Base-by-base conservation (phyloP, 768 basidiomycete genomes). In the Mycena rebaudengoi region DNA sequence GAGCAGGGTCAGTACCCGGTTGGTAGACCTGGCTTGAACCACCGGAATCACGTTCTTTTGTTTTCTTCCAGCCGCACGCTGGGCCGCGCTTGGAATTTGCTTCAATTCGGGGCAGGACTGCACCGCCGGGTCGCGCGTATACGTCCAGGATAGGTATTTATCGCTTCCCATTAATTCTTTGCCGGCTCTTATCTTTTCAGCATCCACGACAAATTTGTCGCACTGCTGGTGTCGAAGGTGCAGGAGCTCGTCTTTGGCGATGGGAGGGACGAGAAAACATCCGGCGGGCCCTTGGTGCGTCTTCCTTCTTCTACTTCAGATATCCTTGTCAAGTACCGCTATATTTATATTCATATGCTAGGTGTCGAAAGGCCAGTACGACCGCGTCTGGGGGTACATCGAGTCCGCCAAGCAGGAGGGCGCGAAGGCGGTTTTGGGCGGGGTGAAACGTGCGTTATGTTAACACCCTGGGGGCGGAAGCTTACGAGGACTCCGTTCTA, bases 81-180 rank as follows among this genome's bases (percentile, higher is more conserved):
- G 95, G 95, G 87, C 89, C 21, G 91, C 89, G 8, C 82, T 96
- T 23, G 95, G 95, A 21, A 91, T 96, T 58, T 89, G 90, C 69
- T 95, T 92, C 78, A 94, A 94, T 70, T 88, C 91, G 33, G 94
- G 94, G n/a, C 94, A 97, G 76, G 93, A 95, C 73, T 98, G 96
- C 76, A 94, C 92, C 4, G 95, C 95, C 23, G 95, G 96, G 39
- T 96, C 95, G 32, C 87, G 96, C 14, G 79, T 96, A 35, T 95
- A 93, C 73, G 94, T 95, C 21, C 95, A 98, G 73, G 91, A 95
- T 12, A 68, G 58, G 65, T 63, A 39, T n/a, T 23, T 45, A 29
- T 48, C n/a, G 26, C 16, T 14, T 23, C 25, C 16, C 29, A 20
- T 46, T 6, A 26, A 16, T 14, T 65, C 26, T 62, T 23, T 7